These are phyloP conservation scores for Biscogniauxia marginata DNA, from an alignment of 2,329 filamentous ascomycete genomes.

Conservation along the genomic window DNA sequence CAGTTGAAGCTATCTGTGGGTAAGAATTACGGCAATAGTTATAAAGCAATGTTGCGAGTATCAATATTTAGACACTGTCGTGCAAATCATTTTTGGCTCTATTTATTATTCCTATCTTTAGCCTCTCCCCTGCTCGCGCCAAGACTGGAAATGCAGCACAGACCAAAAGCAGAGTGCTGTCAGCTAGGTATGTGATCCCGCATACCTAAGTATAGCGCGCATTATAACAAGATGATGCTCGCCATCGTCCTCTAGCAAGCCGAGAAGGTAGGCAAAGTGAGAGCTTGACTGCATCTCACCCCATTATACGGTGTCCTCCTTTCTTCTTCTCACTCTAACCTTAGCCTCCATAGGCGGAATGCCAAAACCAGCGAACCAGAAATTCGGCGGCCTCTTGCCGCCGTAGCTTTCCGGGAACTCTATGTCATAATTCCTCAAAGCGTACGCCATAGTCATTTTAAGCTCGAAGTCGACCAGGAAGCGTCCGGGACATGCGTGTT, in stretches of 20 bases:
- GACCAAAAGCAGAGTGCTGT: too few species aligned
- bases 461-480: constrained; percentile 41
- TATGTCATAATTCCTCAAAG: constrained; percentile 37
- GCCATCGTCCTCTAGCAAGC: neutral
- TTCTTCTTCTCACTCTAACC: constrained; percentile 17
- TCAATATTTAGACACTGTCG: neutral
- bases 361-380: constrained; percentile 16
- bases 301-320: neutral
- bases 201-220: neutral
- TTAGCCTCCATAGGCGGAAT: constrained; percentile 19
- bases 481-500: constrained; percentile 40
- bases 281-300: neutral
- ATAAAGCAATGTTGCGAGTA: neutral
- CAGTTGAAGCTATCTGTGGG: too few species aligned
- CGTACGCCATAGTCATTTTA: constrained; percentile 33
- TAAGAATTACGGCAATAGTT: too few species aligned
- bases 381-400: constrained; percentile 19
- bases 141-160: neutral
- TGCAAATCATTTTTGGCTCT: neutral
- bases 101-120: neutral
- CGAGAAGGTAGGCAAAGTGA: neutral
- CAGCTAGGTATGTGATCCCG: neutral
- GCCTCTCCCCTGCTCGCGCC: neutral
- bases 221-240: neutral
- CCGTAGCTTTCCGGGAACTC: constrained; percentile 21